Conservation (phyloP, 140 eudicot genomes). For the Flaveria floridana region DNA sequence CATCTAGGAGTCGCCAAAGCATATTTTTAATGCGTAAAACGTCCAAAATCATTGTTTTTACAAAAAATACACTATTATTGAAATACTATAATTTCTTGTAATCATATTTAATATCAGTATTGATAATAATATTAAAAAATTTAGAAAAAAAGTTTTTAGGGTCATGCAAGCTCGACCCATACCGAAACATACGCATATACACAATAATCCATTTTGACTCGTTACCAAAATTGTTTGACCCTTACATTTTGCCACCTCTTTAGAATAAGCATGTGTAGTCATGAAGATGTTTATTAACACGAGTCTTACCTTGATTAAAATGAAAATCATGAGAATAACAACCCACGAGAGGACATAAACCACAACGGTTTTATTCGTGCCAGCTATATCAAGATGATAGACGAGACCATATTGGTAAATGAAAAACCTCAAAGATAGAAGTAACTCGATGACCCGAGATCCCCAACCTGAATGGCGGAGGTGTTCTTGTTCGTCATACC, state of each 20-base stretch:
- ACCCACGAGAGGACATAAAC: conserved; percentile 96
- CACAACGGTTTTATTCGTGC: conserved; percentile 49
- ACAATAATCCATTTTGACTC: too few species aligned
- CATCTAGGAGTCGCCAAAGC: conserved; percentile 2
- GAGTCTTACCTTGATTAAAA: conserved; percentile 75
- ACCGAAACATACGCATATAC: neutral
- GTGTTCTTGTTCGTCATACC: conserved; percentile 90
- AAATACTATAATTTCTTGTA: neutral
- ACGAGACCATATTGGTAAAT: conserved; percentile 92
- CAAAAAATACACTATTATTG: neutral
- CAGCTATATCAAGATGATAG: conserved; percentile 84
- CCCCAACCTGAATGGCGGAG: conserved; percentile 58
- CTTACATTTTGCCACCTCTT: neutral
- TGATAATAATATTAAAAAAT: neutral
- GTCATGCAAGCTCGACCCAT: neutral
- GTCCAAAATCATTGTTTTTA: neutral
- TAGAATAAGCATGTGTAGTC: neutral
- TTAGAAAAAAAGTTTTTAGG: neutral
- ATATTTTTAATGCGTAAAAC: neutral
- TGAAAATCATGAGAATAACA: conserved; percentile 65
- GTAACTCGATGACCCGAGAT: conserved; percentile 72
- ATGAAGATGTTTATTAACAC: neutral
- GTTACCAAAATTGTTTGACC: neutral
- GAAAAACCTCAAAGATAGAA: conserved; percentile 81
- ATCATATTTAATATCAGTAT: neutral